A percentile compares a stretch with the other conserved stretches of the same genome.
These are phyloP conservation scores for Leishmania guyanensis DNA, from an alignment of 208 protist genomes.

Conservation along the genomic window DNA sequence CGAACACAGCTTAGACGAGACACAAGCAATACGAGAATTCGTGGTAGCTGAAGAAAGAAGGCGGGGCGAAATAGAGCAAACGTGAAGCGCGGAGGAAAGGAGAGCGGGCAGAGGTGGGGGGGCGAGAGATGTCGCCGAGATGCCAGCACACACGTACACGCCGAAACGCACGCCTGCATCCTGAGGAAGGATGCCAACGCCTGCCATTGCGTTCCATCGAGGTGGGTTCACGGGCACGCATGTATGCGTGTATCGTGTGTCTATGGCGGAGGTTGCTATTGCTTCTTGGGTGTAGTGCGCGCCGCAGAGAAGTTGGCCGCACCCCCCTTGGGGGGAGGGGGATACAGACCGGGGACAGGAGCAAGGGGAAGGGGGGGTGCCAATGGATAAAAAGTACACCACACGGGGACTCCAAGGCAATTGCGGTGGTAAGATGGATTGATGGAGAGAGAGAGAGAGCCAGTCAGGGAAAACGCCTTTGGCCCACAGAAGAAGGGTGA, in stretches of 20 bases:
- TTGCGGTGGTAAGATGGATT: not conserved
- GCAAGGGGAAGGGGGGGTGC: not conserved
- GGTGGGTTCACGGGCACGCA: not conserved
- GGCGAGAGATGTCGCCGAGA: not conserved
- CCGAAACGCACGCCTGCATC: not conserved
- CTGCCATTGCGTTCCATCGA: not conserved
- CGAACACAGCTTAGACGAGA: not conserved
- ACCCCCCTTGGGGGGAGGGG: not conserved
- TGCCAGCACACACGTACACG: not conserved
- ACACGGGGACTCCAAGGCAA: not conserved
- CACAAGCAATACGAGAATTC: not conserved
- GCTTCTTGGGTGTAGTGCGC: not conserved
- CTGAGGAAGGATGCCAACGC: not conserved
- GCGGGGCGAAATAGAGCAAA: not conserved
- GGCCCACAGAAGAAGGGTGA: no score
- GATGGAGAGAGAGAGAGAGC: not conserved
- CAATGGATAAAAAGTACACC: no score
- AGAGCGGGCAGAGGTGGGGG: not conserved
- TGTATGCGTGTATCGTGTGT: not conserved
- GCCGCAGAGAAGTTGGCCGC: not conserved
- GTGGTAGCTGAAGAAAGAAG: not conserved
- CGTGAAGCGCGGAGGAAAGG: not conserved
- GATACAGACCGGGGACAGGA: not conserved
- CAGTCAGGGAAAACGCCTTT: no score
- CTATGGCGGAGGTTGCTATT: not conserved